phyloP scores from a whole-genome alignment of 345 rosid species.

The Jatropha curcas region DNA sequence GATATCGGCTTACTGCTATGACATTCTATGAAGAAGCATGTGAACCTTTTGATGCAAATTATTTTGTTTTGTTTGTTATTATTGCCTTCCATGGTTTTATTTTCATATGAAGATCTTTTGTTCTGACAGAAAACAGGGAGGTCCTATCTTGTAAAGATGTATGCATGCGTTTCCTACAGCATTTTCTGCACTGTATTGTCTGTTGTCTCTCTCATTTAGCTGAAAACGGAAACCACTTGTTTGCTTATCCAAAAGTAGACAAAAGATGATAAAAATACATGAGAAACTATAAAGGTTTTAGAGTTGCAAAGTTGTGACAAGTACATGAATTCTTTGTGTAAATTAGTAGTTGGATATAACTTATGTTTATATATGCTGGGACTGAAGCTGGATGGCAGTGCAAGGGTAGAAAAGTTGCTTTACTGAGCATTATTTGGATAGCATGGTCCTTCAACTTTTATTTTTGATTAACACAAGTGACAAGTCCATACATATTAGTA shows the following conservation, averaged over 20 bases:
- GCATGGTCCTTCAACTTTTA: neutral
- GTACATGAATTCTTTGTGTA: no score
- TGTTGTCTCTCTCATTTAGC: neutral
- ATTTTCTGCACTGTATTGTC: neutral
- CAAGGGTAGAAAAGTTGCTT: neutral
- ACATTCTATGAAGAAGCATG: constrained; percentile 94
- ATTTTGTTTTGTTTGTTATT: neutral
- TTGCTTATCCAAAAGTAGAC: neutral
- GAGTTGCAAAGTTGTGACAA: neutral
- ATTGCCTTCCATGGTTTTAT: neutral
- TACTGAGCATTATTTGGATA: neutral
- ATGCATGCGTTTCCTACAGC: neutral
- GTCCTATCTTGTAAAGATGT: neutral
- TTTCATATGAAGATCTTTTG: neutral
- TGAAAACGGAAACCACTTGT: neutral
- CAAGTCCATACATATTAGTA: neutral
- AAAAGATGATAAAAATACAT: neutral
- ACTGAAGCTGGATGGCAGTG: neutral
- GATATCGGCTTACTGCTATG: constrained; percentile 94
- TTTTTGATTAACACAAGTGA: no score
- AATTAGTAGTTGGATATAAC: no score
- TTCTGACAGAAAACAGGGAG: neutral
- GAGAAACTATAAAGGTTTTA: neutral
- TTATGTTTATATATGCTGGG: no score
- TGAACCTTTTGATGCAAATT: constrained; percentile 4